phyloP scores from a whole-genome alignment of 164 flowering plant species.

The Hamamelis virginiana region DNA sequence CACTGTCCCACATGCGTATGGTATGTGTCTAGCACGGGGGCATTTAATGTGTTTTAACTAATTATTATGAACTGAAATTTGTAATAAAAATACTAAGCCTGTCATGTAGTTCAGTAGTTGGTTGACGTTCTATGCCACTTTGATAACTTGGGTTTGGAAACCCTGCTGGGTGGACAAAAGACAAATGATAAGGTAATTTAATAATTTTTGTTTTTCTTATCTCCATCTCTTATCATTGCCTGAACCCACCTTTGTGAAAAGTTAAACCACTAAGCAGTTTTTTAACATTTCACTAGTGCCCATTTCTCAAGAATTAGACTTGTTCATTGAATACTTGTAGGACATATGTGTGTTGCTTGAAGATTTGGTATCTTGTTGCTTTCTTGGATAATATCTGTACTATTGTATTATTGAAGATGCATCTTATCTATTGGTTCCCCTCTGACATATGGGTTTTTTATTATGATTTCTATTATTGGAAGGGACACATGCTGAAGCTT shows the following conservation, averaged over 20 bases:
- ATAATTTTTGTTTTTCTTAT: background rate
- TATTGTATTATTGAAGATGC: too few species aligned
- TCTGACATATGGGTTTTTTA: background rate
- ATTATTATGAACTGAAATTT: background rate
- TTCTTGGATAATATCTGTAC: background rate
- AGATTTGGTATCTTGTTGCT: conserved; percentile 1
- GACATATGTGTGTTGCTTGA: too few species aligned
- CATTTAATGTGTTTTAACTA: too few species aligned
- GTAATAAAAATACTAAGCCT: background rate
- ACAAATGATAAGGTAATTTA: too few species aligned
- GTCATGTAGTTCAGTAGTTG: background rate
- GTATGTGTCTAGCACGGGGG: background rate
- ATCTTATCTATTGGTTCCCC: background rate
- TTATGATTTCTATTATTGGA: conserved; percentile 17
- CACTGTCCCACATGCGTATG: background rate
- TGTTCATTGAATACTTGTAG: background rate
- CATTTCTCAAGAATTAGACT: background rate
- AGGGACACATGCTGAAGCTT: conserved; percentile 93
- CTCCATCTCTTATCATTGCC: background rate
- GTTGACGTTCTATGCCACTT: background rate
- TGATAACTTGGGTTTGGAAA: background rate
- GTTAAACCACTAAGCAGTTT: too few species aligned
- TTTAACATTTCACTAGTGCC: too few species aligned
- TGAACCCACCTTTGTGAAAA: too few species aligned
- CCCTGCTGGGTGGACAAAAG: background rate